Percentiles rank a stretch among this genome's conserved stretches.
These are phyloP conservation scores for Alternaria panax DNA, from an alignment of 2,329 filamentous ascomycete genomes.

Conservation along the genomic window DNA sequence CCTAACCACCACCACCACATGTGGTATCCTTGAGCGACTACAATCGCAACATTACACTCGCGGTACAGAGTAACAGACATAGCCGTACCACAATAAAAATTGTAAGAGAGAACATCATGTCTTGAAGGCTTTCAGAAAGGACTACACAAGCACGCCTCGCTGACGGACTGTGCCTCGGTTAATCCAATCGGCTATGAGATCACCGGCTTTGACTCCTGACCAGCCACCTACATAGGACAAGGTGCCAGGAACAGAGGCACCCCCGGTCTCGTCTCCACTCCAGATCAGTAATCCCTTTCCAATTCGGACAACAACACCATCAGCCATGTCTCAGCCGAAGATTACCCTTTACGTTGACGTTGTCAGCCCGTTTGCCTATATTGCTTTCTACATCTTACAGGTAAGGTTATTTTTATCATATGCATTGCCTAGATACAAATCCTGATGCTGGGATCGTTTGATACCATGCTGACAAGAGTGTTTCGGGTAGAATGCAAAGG, in stretches of 20 bases:
- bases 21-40: too few species aligned
- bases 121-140: too few species aligned
- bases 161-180: constrained; percentile 5
- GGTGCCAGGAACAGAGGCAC: neutral
- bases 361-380: constrained; percentile 67
- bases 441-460: neutral
- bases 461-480: neutral
- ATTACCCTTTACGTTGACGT: constrained; percentile 67
- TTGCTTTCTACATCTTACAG: constrained; percentile 64
- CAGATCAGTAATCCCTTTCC: neutral
- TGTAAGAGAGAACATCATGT: too few species aligned
- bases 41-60: too few species aligned
- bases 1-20: too few species aligned
- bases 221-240: neutral
- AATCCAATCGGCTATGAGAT: constrained; percentile 3
- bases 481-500: constrained; percentile 58
- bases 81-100: too few species aligned
- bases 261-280: neutral
- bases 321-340: constrained; percentile 56
- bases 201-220: neutral
- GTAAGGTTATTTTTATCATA: constrained; percentile 49
- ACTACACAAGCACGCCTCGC: neutral
- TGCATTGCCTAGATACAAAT: neutral
- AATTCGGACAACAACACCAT: neutral
- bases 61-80: too few species aligned